Evolutionary conservation across 192 early-diverging fungal genomes (phyloP).

Genomic region (Oehlia diaphana): DNA sequence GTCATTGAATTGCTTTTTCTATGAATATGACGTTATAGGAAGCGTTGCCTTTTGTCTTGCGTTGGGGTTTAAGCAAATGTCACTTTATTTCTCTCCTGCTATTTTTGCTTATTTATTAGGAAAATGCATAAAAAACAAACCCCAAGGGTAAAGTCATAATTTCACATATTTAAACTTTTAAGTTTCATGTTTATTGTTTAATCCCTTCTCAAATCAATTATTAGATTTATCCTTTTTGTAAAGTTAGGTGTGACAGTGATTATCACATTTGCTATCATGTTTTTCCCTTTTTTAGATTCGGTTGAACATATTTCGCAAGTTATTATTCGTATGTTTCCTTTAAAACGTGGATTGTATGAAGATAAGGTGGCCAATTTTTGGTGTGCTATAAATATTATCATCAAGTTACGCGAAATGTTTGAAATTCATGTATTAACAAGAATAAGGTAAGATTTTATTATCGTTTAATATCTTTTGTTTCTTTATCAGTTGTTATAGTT

Average conservation of each 20-base stretch:
- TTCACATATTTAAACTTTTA: neutral
- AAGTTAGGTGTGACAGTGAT: conserved; percentile 76
- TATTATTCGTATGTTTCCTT: conserved; percentile 83
- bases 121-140: conserved; percentile 56
- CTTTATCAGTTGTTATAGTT: neutral
- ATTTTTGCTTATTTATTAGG: conserved; percentile 90
- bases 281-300: conserved; percentile 70
- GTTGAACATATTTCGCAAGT: conserved; percentile 72
- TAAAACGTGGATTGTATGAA: conserved; percentile 92
- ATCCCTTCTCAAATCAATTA: neutral
- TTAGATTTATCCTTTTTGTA: conserved; percentile 56
- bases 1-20: conserved; percentile 67
- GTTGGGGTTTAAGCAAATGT: conserved; percentile 96
- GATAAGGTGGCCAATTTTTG: conserved; percentile 99
- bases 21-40: conserved; percentile 65
- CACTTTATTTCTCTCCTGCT: conserved; percentile 88
- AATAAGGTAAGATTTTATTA: conserved; percentile 57
- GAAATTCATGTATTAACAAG: conserved; percentile 58
- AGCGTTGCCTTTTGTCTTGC: conserved; percentile 81
- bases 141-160: conserved; percentile 37
- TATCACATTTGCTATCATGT: conserved; percentile 62
- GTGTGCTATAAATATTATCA: conserved; percentile 85
- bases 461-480: neutral
- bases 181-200: neutral
- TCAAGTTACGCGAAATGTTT: conserved; percentile 80